These are phyloP conservation scores for Ceratocystis colombiana DNA, from an alignment of 2,329 filamentous ascomycete species.

Conservation along the genomic window DNA sequence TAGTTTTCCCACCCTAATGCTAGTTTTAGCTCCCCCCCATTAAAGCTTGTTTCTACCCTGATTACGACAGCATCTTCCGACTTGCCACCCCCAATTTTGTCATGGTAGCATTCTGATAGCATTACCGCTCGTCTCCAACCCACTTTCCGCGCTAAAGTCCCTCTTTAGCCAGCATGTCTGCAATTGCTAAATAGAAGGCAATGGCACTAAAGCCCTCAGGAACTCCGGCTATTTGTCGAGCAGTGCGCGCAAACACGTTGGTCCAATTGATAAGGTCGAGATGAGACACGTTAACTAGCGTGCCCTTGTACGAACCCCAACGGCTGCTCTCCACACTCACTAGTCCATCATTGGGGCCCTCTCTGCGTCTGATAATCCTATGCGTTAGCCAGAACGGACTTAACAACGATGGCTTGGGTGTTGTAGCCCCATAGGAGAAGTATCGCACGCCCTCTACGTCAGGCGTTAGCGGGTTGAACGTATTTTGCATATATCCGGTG, in stretches of 20 bases:
- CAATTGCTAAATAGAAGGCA: slow-evolving; percentile 56
- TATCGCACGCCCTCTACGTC: slow-evolving; percentile 47
- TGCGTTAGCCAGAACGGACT: slow-evolving; percentile 53
- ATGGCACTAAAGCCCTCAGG: slow-evolving; percentile 54
- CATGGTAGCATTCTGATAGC: neutral
- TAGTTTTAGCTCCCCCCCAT: too few species aligned
- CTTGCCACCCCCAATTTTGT: neutral
- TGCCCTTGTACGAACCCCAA: slow-evolving; percentile 56
- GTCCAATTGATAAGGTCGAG: slow-evolving; percentile 60
- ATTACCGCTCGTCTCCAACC: too few species aligned
- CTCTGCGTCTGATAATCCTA: slow-evolving; percentile 39
- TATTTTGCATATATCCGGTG: slow-evolving; percentile 45
- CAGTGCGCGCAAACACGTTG: slow-evolving; percentile 47
- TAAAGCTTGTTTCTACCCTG: too few species aligned
- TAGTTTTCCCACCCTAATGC: too few species aligned
- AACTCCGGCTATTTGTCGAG: slow-evolving; percentile 44
- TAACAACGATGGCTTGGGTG: slow-evolving; percentile 46
- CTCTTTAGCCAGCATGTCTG: slow-evolving; percentile 62
- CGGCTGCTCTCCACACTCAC: slow-evolving; percentile 53
- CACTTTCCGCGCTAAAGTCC: slow-evolving; percentile 34
- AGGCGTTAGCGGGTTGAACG: slow-evolving; percentile 49
- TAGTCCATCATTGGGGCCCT: slow-evolving; percentile 57
- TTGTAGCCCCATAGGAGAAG: slow-evolving; percentile 52
- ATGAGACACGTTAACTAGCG: slow-evolving; percentile 51
- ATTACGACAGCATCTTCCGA: neutral